These are phyloP conservation scores for Metarhizium humberi DNA, from an alignment of 2,329 filamentous ascomycete species.

Conservation along the genomic window DNA sequence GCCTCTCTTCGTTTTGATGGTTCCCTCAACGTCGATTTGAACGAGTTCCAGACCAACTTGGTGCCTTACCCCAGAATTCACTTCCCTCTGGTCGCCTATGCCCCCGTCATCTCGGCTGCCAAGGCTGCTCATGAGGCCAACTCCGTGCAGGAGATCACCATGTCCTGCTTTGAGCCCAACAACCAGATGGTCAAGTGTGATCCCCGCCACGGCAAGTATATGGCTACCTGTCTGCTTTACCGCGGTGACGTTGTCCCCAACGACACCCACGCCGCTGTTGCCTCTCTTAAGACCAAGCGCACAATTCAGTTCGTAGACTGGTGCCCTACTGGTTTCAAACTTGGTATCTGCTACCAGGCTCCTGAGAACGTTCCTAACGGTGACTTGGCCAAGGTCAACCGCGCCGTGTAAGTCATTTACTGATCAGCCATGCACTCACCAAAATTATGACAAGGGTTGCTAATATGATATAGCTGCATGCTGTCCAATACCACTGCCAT, in stretches of 20 bases:
- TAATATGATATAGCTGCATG: conserved; percentile 65
- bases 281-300: conserved; percentile 97
- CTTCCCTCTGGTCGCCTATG: conserved; percentile 96
- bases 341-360: conserved; percentile 99
- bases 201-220: conserved; percentile 98
- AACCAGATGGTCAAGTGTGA: conserved; percentile 99
- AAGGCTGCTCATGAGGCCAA: conserved; percentile 98
- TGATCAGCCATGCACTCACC: background rate
- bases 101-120: conserved; percentile 86
- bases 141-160: conserved; percentile 96
- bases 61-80: conserved; percentile 98
- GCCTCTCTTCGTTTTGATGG: conserved; percentile 97
- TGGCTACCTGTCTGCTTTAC: conserved; percentile 97
- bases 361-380: conserved; percentile 93
- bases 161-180: conserved; percentile 98
- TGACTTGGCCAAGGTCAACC: conserved; percentile 95
- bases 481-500: conserved; percentile 98
- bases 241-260: conserved; percentile 97
- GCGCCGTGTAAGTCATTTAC: conserved; percentile 70
- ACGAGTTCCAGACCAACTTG: conserved; percentile 99
- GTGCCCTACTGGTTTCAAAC: conserved; percentile 99
- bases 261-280: conserved; percentile 86
- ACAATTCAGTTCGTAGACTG: conserved; percentile 99
- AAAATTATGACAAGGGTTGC: conserved; percentile 3
- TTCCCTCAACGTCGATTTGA: conserved; percentile 97